Percentiles rank a stretch among this genome's conserved stretches.
Evolutionary conservation across 108 stramenopile species (phyloP).

Genomic region (Cylindrotheca closterium): DNA sequence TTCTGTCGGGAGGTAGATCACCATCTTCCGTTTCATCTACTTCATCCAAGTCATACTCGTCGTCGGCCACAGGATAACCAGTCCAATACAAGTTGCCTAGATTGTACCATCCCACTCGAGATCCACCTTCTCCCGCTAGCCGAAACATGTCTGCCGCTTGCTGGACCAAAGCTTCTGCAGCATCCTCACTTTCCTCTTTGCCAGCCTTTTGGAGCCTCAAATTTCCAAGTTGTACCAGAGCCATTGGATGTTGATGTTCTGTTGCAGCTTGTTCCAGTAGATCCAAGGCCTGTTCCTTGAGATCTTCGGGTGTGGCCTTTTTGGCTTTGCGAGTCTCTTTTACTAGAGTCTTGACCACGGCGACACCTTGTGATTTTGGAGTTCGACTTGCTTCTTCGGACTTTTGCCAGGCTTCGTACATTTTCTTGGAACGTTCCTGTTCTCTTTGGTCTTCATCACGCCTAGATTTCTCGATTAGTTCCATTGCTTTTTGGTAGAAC

Average conservation of each 20-base stretch:
- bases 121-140: constrained; percentile 51
- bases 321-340: constrained; percentile 49
- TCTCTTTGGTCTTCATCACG: constrained; percentile 30
- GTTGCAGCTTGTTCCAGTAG: constrained; percentile 62
- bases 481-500: constrained; percentile 42
- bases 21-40: constrained; percentile 18
- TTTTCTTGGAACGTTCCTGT: constrained; percentile 33
- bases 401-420: constrained; percentile 55
- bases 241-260: constrained; percentile 50
- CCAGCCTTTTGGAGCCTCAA: constrained; percentile 39
- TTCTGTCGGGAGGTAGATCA: not conserved
- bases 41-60: not conserved
- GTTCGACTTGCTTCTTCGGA: constrained; percentile 21
- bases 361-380: constrained; percentile 52
- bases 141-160: constrained; percentile 51
- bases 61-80: constrained; percentile 26
- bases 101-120: constrained; percentile 78
- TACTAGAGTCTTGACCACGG: constrained; percentile 64
- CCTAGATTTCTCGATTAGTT: constrained; percentile 39
- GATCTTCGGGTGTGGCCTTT: constrained; percentile 13
- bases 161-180: constrained; percentile 18
- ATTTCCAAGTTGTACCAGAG: constrained; percentile 66
- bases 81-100: constrained; percentile 76
- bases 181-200: not conserved
- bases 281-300: constrained; percentile 10